phyloP scores from a whole-genome alignment of 345 rosid genomes.

The Gossypium sturtianum region DNA sequence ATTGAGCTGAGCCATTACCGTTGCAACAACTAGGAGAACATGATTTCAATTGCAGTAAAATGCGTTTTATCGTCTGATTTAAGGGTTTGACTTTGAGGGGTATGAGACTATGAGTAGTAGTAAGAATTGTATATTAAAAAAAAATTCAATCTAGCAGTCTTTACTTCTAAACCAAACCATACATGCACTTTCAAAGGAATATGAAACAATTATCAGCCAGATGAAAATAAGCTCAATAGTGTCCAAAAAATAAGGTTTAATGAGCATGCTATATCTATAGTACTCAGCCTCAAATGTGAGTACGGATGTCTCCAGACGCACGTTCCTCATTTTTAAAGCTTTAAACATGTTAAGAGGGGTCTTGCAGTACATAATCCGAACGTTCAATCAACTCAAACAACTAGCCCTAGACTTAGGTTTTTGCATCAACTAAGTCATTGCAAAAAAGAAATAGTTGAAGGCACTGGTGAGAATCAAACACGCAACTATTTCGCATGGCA shows the following conservation, averaged over 20 bases:
- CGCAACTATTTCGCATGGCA: conserved; percentile 32
- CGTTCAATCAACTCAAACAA: conserved; percentile 2
- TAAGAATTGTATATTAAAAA: neutral
- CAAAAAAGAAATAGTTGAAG: conserved; percentile 16
- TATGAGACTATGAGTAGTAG: neutral
- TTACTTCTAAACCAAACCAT: neutral
- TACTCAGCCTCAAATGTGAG: too few relatives aligned
- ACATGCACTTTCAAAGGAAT: neutral
- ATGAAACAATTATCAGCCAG: neutral
- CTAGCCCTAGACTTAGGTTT: conserved; percentile 22
- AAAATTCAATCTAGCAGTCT: neutral
- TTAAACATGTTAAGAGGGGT: too few relatives aligned
- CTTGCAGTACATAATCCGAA: neutral
- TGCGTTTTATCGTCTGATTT: too few relatives aligned
- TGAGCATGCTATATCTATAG: too few relatives aligned
- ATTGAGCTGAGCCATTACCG: too few relatives aligned
- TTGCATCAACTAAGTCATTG: conserved; percentile 17
- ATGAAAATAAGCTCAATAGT: neutral
- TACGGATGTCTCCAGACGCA: too few relatives aligned
- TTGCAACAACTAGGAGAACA: too few relatives aligned
- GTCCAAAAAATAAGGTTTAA: neutral
- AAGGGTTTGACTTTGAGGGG: neutral
- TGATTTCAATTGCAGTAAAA: too few relatives aligned
- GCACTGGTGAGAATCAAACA: conserved; percentile 1
- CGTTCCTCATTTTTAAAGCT: neutral